phyloP scores from a whole-genome alignment of 306 rosid species.

The Rubus parviflorus region DNA sequence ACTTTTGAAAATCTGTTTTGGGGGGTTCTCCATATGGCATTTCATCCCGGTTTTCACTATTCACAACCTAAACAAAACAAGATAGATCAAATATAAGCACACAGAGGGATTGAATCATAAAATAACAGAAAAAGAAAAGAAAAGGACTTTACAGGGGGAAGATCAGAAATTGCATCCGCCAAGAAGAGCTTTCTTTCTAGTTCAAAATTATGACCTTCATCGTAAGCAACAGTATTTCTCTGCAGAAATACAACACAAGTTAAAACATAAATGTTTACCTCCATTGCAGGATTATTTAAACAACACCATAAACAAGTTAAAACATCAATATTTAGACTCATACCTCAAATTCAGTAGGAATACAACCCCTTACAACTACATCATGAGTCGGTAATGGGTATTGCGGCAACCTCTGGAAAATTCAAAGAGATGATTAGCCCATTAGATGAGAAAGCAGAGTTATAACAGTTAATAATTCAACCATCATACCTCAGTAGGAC shows the following conservation, averaged over 20 bases:
- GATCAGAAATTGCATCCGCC: constrained; percentile 74
- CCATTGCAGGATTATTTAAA: too few relatives aligned
- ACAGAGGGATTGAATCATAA: background rate
- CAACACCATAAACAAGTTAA: too few relatives aligned
- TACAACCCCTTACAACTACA: constrained; percentile 63
- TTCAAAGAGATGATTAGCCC: background rate
- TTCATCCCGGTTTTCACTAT: constrained; percentile 52
- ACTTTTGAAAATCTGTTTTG: constrained; percentile 54
- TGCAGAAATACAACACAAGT: constrained; percentile 17
- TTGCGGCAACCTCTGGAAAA: constrained; percentile 66
- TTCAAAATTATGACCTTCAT: constrained; percentile 33
- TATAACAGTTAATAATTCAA: background rate
- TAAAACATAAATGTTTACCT: background rate
- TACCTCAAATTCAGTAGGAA: constrained; percentile 78
- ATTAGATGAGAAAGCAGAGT: background rate
- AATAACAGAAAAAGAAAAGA: background rate
- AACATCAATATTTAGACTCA: background rate
- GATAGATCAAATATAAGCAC: background rate
- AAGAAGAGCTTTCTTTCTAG: constrained; percentile 52
- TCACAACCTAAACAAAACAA: constrained; percentile 42
- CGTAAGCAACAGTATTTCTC: constrained; percentile 57
- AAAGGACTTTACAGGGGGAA: constrained; percentile 51
- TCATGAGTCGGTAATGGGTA: constrained; percentile 83
- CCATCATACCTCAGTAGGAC: constrained; percentile 42
- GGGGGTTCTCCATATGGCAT: constrained; percentile 44